Evolutionary conservation across 139 green algal genomes (phyloP).

Genomic region (Volvox africanus): DNA sequence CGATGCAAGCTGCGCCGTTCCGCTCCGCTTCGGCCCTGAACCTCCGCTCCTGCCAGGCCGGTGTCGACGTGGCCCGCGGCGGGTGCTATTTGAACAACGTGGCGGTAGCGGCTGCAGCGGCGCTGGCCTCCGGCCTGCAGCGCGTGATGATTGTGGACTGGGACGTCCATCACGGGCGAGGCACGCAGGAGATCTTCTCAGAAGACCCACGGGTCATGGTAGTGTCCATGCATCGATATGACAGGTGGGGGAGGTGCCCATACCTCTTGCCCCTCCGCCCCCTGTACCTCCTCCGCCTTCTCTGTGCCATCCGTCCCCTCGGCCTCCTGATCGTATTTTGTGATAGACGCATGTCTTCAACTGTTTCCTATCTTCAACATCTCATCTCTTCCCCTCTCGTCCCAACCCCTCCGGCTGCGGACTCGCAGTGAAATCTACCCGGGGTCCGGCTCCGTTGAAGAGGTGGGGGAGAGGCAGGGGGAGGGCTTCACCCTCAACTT

Average conservation of each 20-base stretch:
- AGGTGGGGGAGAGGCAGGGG: conserved; percentile 61
- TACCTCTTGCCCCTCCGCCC: no score
- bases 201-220: conserved; percentile 77
- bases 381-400: not conserved
- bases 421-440: conserved; percentile 72
- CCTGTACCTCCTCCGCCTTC: no score
- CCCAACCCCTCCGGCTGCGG: no score
- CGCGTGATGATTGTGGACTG: conserved; percentile 84
- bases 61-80: conserved; percentile 61
- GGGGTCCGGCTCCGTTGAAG: conserved; percentile 56
- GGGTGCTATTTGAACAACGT: conserved; percentile 89
- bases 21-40: no score
- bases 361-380: no score
- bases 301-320: no score
- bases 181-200: conserved; percentile 77
- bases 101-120: conserved; percentile 66
- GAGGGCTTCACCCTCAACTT: conserved; percentile 77
- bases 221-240: conserved; percentile 72
- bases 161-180: conserved; percentile 87
- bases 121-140: conserved; percentile 56
- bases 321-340: no score
- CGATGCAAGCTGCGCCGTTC: no score
- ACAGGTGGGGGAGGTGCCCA: conserved; percentile 49
- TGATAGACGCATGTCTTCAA: no score
- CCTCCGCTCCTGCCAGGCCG: conserved; percentile 53